Conservation (phyloP, 1,139 yeast genomes). For the Casaregolazyma lundiana region DNA sequence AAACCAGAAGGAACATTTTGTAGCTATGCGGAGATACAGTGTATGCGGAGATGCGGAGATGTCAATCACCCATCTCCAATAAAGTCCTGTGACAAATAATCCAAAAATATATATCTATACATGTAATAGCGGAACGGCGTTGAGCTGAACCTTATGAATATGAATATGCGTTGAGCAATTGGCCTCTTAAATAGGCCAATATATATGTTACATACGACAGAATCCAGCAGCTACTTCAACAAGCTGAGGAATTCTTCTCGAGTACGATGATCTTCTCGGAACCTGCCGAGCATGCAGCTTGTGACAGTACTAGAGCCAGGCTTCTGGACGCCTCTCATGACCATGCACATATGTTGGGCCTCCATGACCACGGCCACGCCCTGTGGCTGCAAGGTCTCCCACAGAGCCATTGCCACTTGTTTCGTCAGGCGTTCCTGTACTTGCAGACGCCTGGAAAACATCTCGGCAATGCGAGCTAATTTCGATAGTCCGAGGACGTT, state of each 20-base stretch:
- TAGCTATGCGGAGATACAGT: too few species aligned
- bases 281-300: slow-evolving; percentile 95
- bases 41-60: background rate
- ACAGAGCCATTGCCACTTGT: slow-evolving; percentile 93
- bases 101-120: background rate
- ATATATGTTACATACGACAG: too few species aligned
- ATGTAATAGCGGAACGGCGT: background rate
- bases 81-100: background rate
- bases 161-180: slow-evolving; percentile 1
- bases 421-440: slow-evolving; percentile 96
- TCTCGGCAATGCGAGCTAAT: slow-evolving; percentile 91
- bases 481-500: slow-evolving; percentile 92
- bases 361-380: slow-evolving; percentile 98
- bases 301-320: slow-evolving; percentile 92
- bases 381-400: slow-evolving; percentile 84
- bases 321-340: slow-evolving; percentile 94
- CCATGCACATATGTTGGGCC: slow-evolving; percentile 99
- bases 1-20: too few species aligned
- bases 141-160: background rate
- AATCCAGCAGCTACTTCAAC: slow-evolving; percentile 17
- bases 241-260: slow-evolving; percentile 93
- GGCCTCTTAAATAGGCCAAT: too few species aligned
- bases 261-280: slow-evolving; percentile 88
- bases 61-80: background rate
- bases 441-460: slow-evolving; percentile 92